These are phyloP conservation scores for Camillea tinctor DNA, from an alignment of 2,329 filamentous ascomycete species.

Conservation along the genomic window DNA sequence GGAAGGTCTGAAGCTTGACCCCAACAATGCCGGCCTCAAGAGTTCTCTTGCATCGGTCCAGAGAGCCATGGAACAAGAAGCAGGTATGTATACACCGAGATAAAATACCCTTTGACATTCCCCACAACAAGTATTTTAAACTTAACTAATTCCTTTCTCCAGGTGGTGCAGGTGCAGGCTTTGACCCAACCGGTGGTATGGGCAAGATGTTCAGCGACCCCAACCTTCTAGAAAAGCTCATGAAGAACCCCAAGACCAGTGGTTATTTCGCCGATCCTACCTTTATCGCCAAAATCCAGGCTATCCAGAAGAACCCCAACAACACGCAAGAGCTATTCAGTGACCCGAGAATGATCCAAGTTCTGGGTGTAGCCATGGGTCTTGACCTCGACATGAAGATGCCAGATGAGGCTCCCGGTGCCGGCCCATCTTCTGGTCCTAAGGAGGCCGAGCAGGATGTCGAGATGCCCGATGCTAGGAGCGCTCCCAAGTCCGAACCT, in stretches of 20 bases:
- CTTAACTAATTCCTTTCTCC: background rate
- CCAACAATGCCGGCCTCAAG: slow-evolving; percentile 89
- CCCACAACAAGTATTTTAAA: slow-evolving; percentile 9
- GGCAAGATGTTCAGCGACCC: slow-evolving; percentile 94
- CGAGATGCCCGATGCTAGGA: slow-evolving; percentile 66
- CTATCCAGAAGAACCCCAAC: slow-evolving; percentile 76
- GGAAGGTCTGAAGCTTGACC: slow-evolving; percentile 89
- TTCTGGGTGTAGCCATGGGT: slow-evolving; percentile 89
- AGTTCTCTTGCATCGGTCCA: slow-evolving; percentile 81
- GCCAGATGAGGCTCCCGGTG: slow-evolving; percentile 35
- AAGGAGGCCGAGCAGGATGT: slow-evolving; percentile 68
- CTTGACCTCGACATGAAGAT: slow-evolving; percentile 77
- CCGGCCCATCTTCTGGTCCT: slow-evolving; percentile 25
- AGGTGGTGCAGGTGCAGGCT: slow-evolving; percentile 45
- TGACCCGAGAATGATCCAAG: slow-evolving; percentile 89
- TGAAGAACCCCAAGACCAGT: slow-evolving; percentile 90
- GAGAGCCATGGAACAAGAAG: slow-evolving; percentile 81
- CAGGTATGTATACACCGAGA: slow-evolving; percentile 31
- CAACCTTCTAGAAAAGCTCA: slow-evolving; percentile 84
- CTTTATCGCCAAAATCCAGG: slow-evolving; percentile 89
- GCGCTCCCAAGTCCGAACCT: slow-evolving; percentile 56
- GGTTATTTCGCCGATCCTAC: slow-evolving; percentile 73
- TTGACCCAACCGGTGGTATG: slow-evolving; percentile 73
- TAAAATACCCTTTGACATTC: background rate
- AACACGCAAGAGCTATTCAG: slow-evolving; percentile 77